Conservation (phyloP, 768 basidiomycete species). For the Hygrophorus russula region DNA sequence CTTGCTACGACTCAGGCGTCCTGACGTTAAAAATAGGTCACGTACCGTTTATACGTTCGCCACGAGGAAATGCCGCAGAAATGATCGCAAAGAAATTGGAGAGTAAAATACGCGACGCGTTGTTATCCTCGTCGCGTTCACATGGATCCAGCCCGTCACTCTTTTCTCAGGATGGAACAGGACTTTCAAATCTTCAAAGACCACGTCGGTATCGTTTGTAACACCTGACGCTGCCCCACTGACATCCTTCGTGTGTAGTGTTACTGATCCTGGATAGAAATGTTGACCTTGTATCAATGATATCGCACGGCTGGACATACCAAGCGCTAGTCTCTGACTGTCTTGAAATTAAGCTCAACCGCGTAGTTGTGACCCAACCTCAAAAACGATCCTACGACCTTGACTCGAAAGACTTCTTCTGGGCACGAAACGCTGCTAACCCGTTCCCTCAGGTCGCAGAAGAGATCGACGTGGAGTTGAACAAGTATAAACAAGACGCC, state of each 20-base stretch:
- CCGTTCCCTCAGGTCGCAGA: conserved; percentile 99
- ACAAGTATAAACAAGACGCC: conserved; percentile 89
- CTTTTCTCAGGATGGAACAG: conserved; percentile 73
- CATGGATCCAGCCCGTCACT: conserved; percentile 44
- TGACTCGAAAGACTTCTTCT: conserved; percentile 98
- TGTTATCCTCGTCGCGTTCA: conserved; percentile 59
- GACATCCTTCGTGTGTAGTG: conserved; percentile 36
- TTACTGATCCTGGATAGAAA: conserved; percentile 92
- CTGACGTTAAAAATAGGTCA: conserved; percentile 40
- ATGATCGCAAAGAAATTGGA: conserved; percentile 99
- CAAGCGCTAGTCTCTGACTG: conserved; percentile 98
- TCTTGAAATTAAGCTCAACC: conserved; percentile 91
- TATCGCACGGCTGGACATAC: conserved; percentile 98
- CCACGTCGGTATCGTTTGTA: conserved; percentile 46
- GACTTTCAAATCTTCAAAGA: conserved; percentile 76
- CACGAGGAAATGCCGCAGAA: conserved; percentile 94
- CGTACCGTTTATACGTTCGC: conserved; percentile 90
- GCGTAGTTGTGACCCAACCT: conserved; percentile 69
- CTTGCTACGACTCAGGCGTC: background rate
- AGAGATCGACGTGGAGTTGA: conserved; percentile 88
- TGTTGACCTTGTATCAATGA: conserved; percentile 84
- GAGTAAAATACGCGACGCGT: conserved; percentile 77
- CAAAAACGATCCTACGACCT: conserved; percentile 85
- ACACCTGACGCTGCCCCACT: conserved; percentile 4
- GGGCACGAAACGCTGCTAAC: conserved; percentile 91